These are phyloP conservation scores for Stephania japonica DNA, from an alignment of 164 flowering plant species.

Conservation along the genomic window DNA sequence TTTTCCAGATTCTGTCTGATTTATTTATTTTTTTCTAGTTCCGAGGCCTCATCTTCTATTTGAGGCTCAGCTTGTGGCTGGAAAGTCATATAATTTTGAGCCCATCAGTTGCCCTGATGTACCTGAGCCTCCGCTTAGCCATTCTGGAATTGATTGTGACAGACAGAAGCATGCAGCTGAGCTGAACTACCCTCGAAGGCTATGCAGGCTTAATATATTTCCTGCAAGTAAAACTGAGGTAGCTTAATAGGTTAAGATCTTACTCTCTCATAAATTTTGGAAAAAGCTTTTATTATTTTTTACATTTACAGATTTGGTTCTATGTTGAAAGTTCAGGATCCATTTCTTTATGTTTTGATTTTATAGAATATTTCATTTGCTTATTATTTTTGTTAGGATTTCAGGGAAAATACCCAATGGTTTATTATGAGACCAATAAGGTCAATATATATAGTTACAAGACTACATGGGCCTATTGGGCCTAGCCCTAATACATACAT, in stretches of 20 bases:
- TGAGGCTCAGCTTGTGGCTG: slow-evolving; percentile 95
- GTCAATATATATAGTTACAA: too few species aligned
- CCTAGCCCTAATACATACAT: too few species aligned
- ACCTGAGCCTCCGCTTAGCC: slow-evolving; percentile 44
- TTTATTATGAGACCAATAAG: too few species aligned
- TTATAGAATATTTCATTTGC: background rate
- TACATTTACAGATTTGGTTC: background rate
- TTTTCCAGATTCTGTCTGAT: too few species aligned
- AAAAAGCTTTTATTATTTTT: background rate
- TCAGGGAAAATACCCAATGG: too few species aligned
- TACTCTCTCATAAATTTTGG: background rate
- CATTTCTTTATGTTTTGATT: background rate
- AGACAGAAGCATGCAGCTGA: slow-evolving; percentile 87
- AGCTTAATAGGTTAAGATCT: slow-evolving; percentile 12
- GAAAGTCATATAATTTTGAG: slow-evolving; percentile 75
- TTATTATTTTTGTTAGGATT: too few species aligned
- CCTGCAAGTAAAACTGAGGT: slow-evolving; percentile 85
- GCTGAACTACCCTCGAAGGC: slow-evolving; percentile 79
- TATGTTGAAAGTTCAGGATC: background rate
- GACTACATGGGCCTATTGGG: too few species aligned
- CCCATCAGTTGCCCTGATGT: slow-evolving; percentile 73
- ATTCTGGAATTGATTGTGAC: slow-evolving; percentile 46
- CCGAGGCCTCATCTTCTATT: slow-evolving; percentile 90
- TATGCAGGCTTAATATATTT: slow-evolving; percentile 81
- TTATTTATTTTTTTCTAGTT: slow-evolving; percentile 35